phyloP scores from a whole-genome alignment of 106 monocot species.

The Dendrobium catenatum region DNA sequence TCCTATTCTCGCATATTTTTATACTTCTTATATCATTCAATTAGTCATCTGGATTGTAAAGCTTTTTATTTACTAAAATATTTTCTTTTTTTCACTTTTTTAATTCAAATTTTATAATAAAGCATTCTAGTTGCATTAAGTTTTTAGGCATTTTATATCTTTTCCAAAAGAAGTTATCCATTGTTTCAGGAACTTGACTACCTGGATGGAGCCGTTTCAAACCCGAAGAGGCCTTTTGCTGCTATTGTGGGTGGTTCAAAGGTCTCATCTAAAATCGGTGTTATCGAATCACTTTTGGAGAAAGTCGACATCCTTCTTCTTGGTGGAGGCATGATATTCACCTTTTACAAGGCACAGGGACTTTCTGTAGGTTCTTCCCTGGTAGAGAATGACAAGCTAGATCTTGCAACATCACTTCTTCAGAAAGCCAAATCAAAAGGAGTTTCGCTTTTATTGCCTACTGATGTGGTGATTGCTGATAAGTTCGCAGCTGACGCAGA shows the following conservation, averaged over 20 bases:
- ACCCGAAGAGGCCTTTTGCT: slow-evolving; percentile 54
- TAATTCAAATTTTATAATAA: background rate
- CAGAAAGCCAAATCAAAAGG: slow-evolving; percentile 55
- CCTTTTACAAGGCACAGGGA: slow-evolving; percentile 65
- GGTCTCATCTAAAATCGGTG: slow-evolving; percentile 68
- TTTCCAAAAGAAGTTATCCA: background rate
- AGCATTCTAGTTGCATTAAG: background rate
- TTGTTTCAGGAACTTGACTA: slow-evolving; percentile 51
- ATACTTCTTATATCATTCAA: background rate
- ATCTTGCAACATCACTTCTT: slow-evolving; percentile 49
- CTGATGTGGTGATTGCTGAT: slow-evolving; percentile 57
- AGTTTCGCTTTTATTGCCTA: slow-evolving; percentile 50
- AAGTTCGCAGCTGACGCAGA: slow-evolving; percentile 64
- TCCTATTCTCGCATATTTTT: background rate
- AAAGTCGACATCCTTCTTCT: slow-evolving; percentile 53
- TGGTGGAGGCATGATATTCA: slow-evolving; percentile 70
- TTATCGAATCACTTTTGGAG: slow-evolving; percentile 48
- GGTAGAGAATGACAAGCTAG: slow-evolving; percentile 57
- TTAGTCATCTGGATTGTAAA: background rate
- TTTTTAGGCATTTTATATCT: background rate
- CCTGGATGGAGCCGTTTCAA: slow-evolving; percentile 56
- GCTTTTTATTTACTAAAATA: background rate
- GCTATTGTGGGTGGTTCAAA: slow-evolving; percentile 70
- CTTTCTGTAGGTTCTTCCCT: slow-evolving; percentile 49
- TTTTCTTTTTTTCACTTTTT: background rate